These are phyloP conservation scores for Rhodamnia argentea DNA, from an alignment of 345 rosid genomes.

Conservation along the genomic window DNA sequence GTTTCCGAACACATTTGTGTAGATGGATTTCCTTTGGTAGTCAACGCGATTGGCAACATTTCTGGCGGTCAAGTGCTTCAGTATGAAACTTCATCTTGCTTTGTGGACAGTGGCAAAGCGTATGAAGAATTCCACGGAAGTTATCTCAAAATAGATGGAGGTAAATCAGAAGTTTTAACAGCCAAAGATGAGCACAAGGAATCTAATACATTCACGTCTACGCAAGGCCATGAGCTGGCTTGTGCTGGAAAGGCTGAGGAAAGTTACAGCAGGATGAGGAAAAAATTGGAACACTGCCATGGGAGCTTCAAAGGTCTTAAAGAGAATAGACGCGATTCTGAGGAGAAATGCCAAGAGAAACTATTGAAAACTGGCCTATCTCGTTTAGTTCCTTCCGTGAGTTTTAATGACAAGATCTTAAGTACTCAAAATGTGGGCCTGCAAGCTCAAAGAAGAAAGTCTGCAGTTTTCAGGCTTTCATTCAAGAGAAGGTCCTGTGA, in stretches of 20 bases:
- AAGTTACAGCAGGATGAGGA: constrained; percentile 19
- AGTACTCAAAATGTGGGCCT: constrained; percentile 2
- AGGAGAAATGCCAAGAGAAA: constrained; percentile 11
- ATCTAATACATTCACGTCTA: constrained; percentile 9
- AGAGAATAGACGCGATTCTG: constrained; percentile 18
- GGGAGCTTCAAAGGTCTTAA: constrained; percentile 33
- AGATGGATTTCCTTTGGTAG: constrained; percentile 41
- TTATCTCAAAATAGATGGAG: constrained; percentile 45
- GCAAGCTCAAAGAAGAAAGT: constrained; percentile 31
- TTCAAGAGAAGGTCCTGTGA: constrained; percentile 60
- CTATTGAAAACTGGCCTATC: constrained; percentile 18
- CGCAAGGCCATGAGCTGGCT: constrained; percentile 20
- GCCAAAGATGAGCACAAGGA: constrained; percentile 29
- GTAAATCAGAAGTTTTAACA: constrained; percentile 6
- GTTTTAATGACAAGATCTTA: constrained; percentile 28
- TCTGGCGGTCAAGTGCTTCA: constrained; percentile 58
- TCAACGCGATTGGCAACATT: constrained; percentile 26
- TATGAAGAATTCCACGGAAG: constrained; percentile 67
- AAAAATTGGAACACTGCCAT: constrained; percentile 12
- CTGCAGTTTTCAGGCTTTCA: constrained; percentile 45
- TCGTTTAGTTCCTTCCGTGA: constrained; percentile 26
- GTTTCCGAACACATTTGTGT: neutral
- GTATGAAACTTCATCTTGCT: constrained; percentile 52
- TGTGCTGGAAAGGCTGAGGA: constrained; percentile 27
- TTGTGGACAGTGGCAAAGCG: constrained; percentile 36